A percentile compares a stretch with the other conserved stretches of the same genome.
Conservation (phyloP, 345 rosid genomes). For the Eucalyptus coolabah region DNA sequence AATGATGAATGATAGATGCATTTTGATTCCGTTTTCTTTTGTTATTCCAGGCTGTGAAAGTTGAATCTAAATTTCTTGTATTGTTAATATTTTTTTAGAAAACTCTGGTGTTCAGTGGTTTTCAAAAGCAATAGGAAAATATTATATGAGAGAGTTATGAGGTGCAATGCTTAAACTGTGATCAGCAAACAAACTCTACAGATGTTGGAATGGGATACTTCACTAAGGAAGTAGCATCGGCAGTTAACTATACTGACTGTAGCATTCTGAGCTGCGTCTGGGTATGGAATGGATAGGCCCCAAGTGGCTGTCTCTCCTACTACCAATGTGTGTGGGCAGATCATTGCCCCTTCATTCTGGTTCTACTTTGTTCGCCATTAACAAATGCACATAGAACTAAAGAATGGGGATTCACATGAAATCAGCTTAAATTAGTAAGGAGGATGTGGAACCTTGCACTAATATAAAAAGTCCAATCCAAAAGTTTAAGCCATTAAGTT, state of each 20-base stretch:
- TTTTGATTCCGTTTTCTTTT: neutral
- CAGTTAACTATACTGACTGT: neutral
- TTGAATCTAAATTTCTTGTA: neutral
- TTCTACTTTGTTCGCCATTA: neutral
- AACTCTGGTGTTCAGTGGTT: neutral
- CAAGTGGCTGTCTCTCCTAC: neutral
- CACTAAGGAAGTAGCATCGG: neutral
- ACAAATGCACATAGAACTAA: neutral
- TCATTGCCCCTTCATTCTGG: neutral
- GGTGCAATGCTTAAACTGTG: neutral
- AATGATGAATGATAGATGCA: neutral
- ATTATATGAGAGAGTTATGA: neutral
- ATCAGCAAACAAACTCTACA: neutral
- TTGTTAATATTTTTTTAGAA: neutral
- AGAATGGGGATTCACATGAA: neutral
- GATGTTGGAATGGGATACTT: neutral
- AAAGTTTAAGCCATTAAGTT: neutral
- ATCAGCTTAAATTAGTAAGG: neutral
- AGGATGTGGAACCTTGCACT: neutral
- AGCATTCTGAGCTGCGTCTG: neutral
- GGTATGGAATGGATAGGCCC: constrained; percentile 11
- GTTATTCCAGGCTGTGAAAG: neutral
- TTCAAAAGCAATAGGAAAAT: neutral
- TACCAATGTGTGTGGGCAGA: neutral
- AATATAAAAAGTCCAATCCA: neutral